Percentiles rank a stretch among this genome's conserved stretches.
These are phyloP conservation scores for Pleomassaria siparia DNA, from an alignment of 2,329 filamentous ascomycete species.

Conservation along the genomic window DNA sequence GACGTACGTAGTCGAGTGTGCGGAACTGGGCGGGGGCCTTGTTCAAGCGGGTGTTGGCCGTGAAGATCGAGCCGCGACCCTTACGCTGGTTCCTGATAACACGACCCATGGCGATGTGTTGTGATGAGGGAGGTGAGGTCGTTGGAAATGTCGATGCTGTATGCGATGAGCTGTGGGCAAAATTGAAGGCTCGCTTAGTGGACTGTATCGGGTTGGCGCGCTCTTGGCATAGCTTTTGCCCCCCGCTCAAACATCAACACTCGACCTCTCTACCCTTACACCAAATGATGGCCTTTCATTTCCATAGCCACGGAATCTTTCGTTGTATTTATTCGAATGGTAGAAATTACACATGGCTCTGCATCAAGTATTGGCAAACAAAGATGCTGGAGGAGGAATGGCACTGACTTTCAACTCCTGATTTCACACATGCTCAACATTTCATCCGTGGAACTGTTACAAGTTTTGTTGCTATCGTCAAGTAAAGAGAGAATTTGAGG, in stretches of 20 bases:
- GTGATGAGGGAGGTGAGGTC: conserved; percentile 20
- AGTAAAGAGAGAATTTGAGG: neutral
- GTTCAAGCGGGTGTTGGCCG: conserved; percentile 69
- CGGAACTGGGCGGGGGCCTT: conserved; percentile 96
- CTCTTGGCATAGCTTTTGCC: neutral
- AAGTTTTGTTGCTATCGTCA: too few species aligned
- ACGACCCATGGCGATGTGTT: conserved; percentile 58
- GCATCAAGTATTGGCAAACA: too few species aligned
- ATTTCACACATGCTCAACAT: too few species aligned
- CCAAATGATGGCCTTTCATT: too few species aligned
- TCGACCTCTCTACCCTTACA: too few species aligned
- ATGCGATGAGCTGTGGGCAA: neutral
- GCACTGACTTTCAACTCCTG: too few species aligned
- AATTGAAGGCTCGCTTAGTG: neutral
- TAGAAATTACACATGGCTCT: too few species aligned
- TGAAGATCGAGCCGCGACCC: conserved; percentile 76
- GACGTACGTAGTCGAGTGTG: conserved; percentile 78
- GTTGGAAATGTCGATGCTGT: conserved; percentile 2
- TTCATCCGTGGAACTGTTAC: too few species aligned
- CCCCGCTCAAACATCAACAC: neutral
- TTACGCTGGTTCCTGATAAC: conserved; percentile 75
- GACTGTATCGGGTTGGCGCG: neutral
- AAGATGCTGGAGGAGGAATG: too few species aligned
- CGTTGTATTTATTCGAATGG: too few species aligned
- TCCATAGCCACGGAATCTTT: too few species aligned